phyloP scores from a whole-genome alignment of 805 yeast species.

The Kodamaea lidongshanica region DNA sequence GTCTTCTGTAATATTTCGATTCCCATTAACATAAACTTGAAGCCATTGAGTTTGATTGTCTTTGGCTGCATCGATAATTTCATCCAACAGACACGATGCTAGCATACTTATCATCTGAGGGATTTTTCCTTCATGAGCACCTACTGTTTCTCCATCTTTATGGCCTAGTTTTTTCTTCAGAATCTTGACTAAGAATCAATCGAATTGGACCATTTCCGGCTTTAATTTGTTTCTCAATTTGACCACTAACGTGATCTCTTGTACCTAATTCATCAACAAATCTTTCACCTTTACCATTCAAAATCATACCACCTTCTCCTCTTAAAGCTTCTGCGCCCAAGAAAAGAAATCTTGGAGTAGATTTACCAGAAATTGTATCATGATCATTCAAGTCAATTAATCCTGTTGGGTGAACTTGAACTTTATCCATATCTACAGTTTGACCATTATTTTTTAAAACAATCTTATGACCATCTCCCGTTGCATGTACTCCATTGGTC shows the following conservation, averaged over 20 bases:
- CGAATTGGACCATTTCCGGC: slow-evolving; percentile 43
- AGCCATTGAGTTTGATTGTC: slow-evolving; percentile 46
- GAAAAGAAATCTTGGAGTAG: slow-evolving; percentile 45
- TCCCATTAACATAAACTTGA: slow-evolving; percentile 43
- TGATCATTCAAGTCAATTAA: slow-evolving; percentile 44
- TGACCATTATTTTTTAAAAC: slow-evolving; percentile 46
- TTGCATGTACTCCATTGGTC: slow-evolving; percentile 56
- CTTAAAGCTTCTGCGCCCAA: slow-evolving; percentile 62
- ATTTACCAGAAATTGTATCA: slow-evolving; percentile 37
- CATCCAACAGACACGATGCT: slow-evolving; percentile 85
- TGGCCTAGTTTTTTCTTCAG: slow-evolving; percentile 70
- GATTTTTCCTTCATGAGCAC: slow-evolving; percentile 62
- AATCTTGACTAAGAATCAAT: slow-evolving; percentile 42
- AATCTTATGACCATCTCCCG: slow-evolving; percentile 59
- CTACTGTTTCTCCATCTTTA: slow-evolving; percentile 86
- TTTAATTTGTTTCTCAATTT: slow-evolving; percentile 41
- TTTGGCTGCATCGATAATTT: slow-evolving; percentile 64
- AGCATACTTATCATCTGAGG: slow-evolving; percentile 91
- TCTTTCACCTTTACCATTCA: slow-evolving; percentile 47
- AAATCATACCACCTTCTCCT: slow-evolving; percentile 60
- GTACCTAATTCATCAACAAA: slow-evolving; percentile 58
- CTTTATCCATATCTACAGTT: slow-evolving; percentile 58
- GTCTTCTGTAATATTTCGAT: slow-evolving; percentile 25
- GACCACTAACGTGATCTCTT: slow-evolving; percentile 54
- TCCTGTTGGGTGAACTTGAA: slow-evolving; percentile 67